These are phyloP conservation scores for Cynara cardunculus DNA, from an alignment of 129 eudicot species.

Conservation along the genomic window DNA sequence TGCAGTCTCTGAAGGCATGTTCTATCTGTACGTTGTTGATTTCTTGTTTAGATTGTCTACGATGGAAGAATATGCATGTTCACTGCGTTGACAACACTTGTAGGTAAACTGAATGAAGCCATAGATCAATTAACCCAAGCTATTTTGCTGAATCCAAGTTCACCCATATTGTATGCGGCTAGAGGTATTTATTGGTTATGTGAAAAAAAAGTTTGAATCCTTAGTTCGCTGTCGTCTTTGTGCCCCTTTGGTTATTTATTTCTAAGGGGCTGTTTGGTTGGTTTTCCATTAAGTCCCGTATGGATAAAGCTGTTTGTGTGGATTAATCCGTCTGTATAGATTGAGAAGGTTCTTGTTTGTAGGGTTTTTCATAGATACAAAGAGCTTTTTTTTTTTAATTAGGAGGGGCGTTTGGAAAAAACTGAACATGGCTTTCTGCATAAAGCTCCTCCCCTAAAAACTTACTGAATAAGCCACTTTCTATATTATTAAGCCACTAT, in stretches of 20 bases:
- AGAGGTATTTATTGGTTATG: constrained; percentile 48
- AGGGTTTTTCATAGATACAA: too few relatives aligned
- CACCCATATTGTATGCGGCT: constrained; percentile 75
- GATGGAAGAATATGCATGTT: neutral
- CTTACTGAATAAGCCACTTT: too few relatives aligned
- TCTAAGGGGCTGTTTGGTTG: too few relatives aligned
- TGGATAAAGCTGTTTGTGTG: too few relatives aligned
- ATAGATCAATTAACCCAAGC: constrained; percentile 66
- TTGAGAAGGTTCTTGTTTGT: too few relatives aligned
- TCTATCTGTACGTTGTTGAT: neutral
- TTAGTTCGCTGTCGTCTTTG: neutral
- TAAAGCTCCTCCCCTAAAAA: too few relatives aligned
- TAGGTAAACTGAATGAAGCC: constrained; percentile 71
- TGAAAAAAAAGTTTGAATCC: neutral
- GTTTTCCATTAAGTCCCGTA: too few relatives aligned
- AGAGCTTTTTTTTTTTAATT: too few relatives aligned
- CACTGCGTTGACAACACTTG: constrained; percentile 10
- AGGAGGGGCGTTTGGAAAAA: too few relatives aligned
- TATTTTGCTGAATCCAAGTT: constrained; percentile 63
- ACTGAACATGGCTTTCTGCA: too few relatives aligned
- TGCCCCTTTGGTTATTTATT: neutral
- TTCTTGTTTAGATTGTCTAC: neutral
- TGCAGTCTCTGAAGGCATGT: constrained; percentile 56
- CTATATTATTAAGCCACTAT: too few relatives aligned
- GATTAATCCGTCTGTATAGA: too few relatives aligned